Conservation (phyloP, 805 yeast species). For the Torulaspora quercuum region DNA sequence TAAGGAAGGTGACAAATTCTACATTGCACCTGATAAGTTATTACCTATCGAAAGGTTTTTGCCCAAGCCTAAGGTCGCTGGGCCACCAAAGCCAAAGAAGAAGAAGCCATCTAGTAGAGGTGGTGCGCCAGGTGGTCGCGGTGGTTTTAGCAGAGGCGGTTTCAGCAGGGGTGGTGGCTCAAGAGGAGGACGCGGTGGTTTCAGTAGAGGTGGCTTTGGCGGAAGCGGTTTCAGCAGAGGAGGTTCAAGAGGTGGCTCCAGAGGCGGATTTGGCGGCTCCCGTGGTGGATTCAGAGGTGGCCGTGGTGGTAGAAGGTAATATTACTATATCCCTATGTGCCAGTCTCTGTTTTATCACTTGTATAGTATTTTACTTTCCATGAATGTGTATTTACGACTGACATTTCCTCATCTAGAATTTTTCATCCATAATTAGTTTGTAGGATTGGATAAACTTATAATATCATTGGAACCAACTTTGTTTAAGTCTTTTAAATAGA, state of each 20-base stretch:
- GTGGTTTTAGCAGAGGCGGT: constrained; percentile 48
- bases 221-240: constrained; percentile 37
- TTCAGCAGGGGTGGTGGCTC: constrained; percentile 45
- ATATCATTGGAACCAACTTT: too few relatives aligned
- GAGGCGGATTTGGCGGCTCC: constrained; percentile 18
- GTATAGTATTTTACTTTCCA: constrained; percentile 14
- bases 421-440: too few relatives aligned
- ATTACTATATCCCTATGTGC: constrained; percentile 12
- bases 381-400: constrained; percentile 7
- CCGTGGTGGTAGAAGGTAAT: constrained; percentile 29
- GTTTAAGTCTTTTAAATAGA: too few relatives aligned
- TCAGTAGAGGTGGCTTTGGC: constrained; percentile 39
- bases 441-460: too few relatives aligned
- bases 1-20: constrained; percentile 94
- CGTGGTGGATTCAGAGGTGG: constrained; percentile 16
- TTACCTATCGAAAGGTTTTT: constrained; percentile 94
- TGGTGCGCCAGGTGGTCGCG: constrained; percentile 46
- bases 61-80: constrained; percentile 89
- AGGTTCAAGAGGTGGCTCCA: constrained; percentile 17
- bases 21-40: constrained; percentile 90
- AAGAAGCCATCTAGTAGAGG: constrained; percentile 58
- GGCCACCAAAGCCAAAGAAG: constrained; percentile 76
- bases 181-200: constrained; percentile 41
- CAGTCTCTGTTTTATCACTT: constrained; percentile 11
- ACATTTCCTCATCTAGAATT: too few relatives aligned